These are phyloP conservation scores for Mycena haematopus DNA, from an alignment of 768 basidiomycete genomes.

Conservation along the genomic window DNA sequence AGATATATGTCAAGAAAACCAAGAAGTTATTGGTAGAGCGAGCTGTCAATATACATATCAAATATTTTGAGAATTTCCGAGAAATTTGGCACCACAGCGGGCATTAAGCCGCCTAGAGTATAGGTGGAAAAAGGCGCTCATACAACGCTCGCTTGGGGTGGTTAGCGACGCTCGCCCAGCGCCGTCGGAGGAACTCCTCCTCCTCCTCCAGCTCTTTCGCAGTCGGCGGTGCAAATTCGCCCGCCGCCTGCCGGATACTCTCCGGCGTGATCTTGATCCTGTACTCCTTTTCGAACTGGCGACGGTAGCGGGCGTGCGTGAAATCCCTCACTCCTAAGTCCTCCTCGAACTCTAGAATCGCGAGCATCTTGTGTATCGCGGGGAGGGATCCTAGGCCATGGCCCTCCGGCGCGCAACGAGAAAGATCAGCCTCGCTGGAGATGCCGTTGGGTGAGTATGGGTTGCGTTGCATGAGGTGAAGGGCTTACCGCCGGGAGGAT, in stretches of 20 bases:
- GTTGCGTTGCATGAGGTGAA: neutral
- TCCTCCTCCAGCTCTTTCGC: neutral
- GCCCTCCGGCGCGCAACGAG: conserved; percentile 14
- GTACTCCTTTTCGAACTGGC: conserved; percentile 8
- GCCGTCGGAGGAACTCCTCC: neutral
- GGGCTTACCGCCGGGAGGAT: conserved; percentile 2
- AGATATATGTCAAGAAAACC: too few relatives aligned
- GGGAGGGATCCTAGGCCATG: conserved; percentile 8
- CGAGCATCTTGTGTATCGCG: conserved; percentile 3
- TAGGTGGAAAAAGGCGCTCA: neutral
- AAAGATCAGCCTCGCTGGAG: neutral
- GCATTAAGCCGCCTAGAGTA: neutral
- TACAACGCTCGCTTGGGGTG: too few relatives aligned
- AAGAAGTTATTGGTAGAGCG: too few relatives aligned
- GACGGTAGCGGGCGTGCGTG: neutral
- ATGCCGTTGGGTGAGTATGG: too few relatives aligned
- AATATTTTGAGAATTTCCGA: neutral
- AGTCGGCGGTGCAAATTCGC: neutral
- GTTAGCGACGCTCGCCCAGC: neutral
- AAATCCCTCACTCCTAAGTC: conserved; percentile 44
- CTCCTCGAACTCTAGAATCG: neutral
- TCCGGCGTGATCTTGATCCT: neutral
- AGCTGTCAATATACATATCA: neutral
- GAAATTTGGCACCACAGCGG: neutral
- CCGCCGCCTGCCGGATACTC: neutral